These are phyloP conservation scores for Thielaviopsis ethacetica DNA, from an alignment of 2,329 filamentous ascomycete genomes.

Conservation along the genomic window DNA sequence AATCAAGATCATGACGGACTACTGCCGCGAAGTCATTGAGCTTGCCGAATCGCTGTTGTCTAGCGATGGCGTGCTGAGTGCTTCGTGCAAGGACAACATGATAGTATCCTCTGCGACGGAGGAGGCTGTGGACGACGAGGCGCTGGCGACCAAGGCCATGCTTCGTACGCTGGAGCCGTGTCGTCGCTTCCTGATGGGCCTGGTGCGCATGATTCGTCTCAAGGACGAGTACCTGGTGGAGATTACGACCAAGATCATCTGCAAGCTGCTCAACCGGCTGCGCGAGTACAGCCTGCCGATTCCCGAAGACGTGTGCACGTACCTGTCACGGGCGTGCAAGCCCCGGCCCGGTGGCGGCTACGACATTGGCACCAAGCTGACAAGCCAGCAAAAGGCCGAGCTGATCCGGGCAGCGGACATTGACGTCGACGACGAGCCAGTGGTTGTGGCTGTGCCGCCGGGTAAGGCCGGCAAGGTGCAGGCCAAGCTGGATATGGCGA, in stretches of 20 bases:
- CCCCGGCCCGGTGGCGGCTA: constrained; percentile 32
- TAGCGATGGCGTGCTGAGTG: constrained; percentile 69
- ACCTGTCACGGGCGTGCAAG: constrained; percentile 51
- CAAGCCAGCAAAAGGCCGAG: constrained; percentile 69
- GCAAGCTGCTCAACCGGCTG: constrained; percentile 71
- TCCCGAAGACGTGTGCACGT: constrained; percentile 38
- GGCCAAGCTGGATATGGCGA: constrained; percentile 34
- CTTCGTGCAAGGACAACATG: constrained; percentile 33
- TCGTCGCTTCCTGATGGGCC: constrained; percentile 24
- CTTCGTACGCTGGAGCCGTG: constrained; percentile 22
- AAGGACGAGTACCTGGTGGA: constrained; percentile 74
- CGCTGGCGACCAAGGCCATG: constrained; percentile 19
- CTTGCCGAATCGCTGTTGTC: constrained; percentile 74
- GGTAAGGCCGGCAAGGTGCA: constrained; percentile 31
- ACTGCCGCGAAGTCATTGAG: constrained; percentile 90
- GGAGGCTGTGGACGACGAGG: constrained; percentile 18
- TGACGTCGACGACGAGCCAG: constrained; percentile 30
- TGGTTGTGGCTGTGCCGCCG: constrained; percentile 10
- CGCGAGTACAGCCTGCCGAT: constrained; percentile 61
- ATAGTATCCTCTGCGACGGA: constrained; percentile 13
- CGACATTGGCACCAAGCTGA: constrained; percentile 61
- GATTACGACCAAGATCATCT: constrained; percentile 66
- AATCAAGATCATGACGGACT: constrained; percentile 70
- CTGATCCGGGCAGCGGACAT: constrained; percentile 48
- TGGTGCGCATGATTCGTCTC: constrained; percentile 79